A percentile compares a stretch with the other conserved stretches of the same genome.
These are phyloP conservation scores for Neurospora sp. DNA, from an alignment of 495 filamentous ascomycete genomes.

Conservation along the genomic window DNA sequence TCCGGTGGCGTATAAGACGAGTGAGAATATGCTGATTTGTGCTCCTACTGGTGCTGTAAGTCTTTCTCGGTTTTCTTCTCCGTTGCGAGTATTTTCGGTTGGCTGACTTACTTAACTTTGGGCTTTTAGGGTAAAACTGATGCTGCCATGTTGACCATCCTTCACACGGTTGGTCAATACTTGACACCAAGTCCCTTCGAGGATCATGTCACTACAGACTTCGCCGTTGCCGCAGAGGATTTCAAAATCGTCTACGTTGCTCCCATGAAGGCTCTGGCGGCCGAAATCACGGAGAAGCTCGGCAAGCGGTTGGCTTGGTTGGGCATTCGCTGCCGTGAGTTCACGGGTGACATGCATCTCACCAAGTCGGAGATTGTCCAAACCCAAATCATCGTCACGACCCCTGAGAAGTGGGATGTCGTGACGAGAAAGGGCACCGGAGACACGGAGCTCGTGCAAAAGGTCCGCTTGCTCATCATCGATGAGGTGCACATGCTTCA, in stretches of 20 bases:
- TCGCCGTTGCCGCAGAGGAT: slow-evolving; percentile 66
- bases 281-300: slow-evolving; percentile 92
- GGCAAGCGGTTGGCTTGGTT: slow-evolving; percentile 91
- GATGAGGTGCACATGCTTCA: slow-evolving; percentile 99
- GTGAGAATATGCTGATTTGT: slow-evolving; percentile 97
- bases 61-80: neutral
- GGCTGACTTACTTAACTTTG: neutral
- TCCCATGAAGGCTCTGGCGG: slow-evolving; percentile 94
- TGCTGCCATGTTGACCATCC: slow-evolving; percentile 90
- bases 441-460: slow-evolving; percentile 95
- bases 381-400: slow-evolving; percentile 98
- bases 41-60: slow-evolving; percentile 85
- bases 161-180: slow-evolving; percentile 83
- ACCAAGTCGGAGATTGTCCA: slow-evolving; percentile 91
- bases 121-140: slow-evolving; percentile 74
- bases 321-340: slow-evolving; percentile 77
- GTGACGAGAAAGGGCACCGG: slow-evolving; percentile 94
- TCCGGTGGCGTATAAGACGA: slow-evolving; percentile 89
- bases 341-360: slow-evolving; percentile 97
- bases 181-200: slow-evolving; percentile 67
- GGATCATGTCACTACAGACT: slow-evolving; percentile 61
- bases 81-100: neutral
- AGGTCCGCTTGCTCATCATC: slow-evolving; percentile 91
- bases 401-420: slow-evolving; percentile 99
- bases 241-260: slow-evolving; percentile 99